Evolutionary conservation across 2,329 filamentous ascomycete species (phyloP).

Genomic region (Talaromyces verruculosus): DNA sequence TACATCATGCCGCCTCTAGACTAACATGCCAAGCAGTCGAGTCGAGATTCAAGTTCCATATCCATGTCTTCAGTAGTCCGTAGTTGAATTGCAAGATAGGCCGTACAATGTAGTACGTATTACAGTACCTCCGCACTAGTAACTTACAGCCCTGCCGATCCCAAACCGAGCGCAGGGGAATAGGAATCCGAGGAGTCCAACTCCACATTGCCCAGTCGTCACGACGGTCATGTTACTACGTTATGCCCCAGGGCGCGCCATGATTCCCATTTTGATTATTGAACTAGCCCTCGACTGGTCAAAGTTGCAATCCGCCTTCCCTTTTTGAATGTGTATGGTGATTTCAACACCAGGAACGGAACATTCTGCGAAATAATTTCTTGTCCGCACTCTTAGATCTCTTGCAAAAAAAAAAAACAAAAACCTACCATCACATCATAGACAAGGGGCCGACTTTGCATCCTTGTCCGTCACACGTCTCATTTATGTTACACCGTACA

Average conservation of each 20-base stretch:
- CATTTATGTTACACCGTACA: not conserved
- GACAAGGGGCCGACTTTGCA: not conserved
- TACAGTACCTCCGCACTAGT: slow-evolving; percentile 3
- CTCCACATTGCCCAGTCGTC: not conserved
- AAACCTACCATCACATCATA: not conserved
- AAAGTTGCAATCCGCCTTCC: not conserved
- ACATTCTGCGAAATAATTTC: not conserved
- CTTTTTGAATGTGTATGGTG: not conserved
- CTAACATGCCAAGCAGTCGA: slow-evolving; percentile 1
- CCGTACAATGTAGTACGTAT: not conserved
- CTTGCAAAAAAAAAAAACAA: not conserved
- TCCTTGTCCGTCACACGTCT: not conserved
- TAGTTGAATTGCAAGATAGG: not conserved
- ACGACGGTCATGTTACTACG: no score
- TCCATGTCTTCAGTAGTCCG: not conserved
- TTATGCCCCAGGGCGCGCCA: not conserved
- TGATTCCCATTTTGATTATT: not conserved
- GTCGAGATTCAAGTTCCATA: not conserved
- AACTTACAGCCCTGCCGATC: slow-evolving; percentile 8
- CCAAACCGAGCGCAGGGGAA: slow-evolving; percentile 1
- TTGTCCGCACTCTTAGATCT: not conserved
- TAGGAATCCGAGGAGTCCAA: not conserved
- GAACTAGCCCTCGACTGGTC: not conserved
- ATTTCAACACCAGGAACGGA: not conserved
- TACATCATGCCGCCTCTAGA: not conserved